phyloP scores from a whole-genome alignment of 2,329 filamentous ascomycete species.

The Ambrosiella beaveri region DNA sequence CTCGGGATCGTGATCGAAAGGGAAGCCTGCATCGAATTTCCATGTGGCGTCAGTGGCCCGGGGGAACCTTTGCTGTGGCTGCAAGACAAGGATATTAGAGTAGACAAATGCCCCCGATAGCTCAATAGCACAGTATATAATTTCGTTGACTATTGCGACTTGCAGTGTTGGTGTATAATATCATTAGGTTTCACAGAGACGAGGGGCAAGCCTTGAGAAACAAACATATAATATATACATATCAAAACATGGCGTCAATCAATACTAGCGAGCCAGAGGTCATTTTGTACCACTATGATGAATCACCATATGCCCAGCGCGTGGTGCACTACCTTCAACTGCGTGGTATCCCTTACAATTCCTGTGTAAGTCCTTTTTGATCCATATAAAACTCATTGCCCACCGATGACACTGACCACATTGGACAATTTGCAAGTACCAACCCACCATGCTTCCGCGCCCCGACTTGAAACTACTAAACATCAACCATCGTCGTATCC shows the following conservation, averaged over 20 bases:
- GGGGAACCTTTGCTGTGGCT: neutral
- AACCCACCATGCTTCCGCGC: constrained; percentile 49
- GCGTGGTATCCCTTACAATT: constrained; percentile 44
- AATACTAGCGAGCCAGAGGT: constrained; percentile 19
- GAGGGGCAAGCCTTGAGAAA: neutral
- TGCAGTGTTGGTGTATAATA: neutral
- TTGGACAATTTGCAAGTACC: constrained; percentile 28
- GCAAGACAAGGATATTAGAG: neutral
- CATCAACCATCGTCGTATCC: constrained; percentile 51
- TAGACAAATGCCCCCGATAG: too few relatives aligned
- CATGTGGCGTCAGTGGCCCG: neutral
- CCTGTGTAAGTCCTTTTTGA: constrained; percentile 40
- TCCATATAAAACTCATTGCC: neutral
- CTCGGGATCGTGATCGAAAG: neutral
- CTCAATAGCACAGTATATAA: neutral
- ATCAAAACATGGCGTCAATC: neutral
- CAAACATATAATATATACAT: neutral
- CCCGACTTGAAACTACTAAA: constrained; percentile 45
- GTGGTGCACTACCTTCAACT: constrained; percentile 52
- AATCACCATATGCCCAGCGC: constrained; percentile 46
- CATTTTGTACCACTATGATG: constrained; percentile 48
- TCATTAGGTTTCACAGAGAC: neutral
- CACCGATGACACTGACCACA: neutral
- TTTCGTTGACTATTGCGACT: neutral
- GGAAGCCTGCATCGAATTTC: neutral